Conservation (phyloP, 2,329 filamentous ascomycete genomes). For the Penicillium sp. region DNA sequence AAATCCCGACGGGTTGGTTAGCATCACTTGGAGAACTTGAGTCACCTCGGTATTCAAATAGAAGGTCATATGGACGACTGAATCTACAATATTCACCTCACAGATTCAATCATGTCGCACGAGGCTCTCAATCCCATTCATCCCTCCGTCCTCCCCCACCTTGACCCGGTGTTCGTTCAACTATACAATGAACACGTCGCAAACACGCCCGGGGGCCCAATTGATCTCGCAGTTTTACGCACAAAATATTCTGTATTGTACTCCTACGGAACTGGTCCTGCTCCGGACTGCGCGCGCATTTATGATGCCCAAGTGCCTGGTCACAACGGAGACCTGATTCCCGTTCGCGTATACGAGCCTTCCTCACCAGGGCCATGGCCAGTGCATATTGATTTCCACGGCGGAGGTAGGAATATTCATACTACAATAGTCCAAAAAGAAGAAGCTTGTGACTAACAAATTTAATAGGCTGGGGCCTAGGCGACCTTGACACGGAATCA, state of each 20-base stretch:
- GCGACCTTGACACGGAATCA: constrained; percentile 44
- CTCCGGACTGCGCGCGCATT: constrained; percentile 34
- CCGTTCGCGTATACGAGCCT: constrained; percentile 42
- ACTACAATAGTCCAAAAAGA: no score
- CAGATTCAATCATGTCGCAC: constrained; percentile 19
- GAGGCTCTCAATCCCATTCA: constrained; percentile 45
- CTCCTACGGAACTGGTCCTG: constrained; percentile 39
- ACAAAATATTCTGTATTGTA: constrained; percentile 40
- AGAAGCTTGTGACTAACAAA: no score
- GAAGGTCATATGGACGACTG: not conserved
- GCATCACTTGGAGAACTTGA: not conserved
- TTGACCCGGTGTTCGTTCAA: constrained; percentile 43
- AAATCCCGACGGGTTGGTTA: constrained; percentile 8
- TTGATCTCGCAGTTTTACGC: constrained; percentile 35
- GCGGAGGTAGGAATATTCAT: constrained; percentile 28
- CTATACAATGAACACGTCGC: constrained; percentile 44
- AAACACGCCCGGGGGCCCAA: constrained; percentile 34
- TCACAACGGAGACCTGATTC: constrained; percentile 27
- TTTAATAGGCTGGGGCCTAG: constrained; percentile 38
- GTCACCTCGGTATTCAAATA: not conserved
- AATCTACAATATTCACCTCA: no score
- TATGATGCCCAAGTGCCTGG: constrained; percentile 34
- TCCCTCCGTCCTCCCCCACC: constrained; percentile 39
- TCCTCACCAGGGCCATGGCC: constrained; percentile 36
- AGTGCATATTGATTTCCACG: constrained; percentile 45